A percentile compares a stretch with the other conserved stretches of the same genome.
Conservation (phyloP, 2,329 filamentous ascomycete species). For the Fusarium domesticum region DNA sequence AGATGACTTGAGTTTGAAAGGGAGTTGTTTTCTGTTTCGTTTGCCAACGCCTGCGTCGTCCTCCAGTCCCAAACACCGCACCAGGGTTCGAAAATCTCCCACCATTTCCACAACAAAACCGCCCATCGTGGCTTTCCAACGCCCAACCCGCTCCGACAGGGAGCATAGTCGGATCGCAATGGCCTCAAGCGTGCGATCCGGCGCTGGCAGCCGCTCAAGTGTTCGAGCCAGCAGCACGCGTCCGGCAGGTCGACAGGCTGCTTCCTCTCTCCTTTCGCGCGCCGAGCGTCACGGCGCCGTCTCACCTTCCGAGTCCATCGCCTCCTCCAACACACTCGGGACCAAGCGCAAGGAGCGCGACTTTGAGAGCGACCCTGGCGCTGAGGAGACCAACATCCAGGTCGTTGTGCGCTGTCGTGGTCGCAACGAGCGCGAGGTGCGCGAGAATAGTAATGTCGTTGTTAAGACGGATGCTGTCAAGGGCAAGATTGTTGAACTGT, state of each 20-base stretch:
- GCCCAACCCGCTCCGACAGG: slow-evolving; percentile 38
- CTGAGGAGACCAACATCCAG: slow-evolving; percentile 93
- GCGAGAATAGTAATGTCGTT: slow-evolving; percentile 92
- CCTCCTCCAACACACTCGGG: slow-evolving; percentile 56
- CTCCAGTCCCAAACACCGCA: not conserved
- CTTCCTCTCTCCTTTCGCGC: slow-evolving; percentile 20
- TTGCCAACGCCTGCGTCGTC: not conserved
- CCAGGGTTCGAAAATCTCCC: not conserved
- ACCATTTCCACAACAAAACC: slow-evolving; percentile 2
- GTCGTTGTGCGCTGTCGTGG: slow-evolving; percentile 94
- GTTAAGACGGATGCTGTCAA: slow-evolving; percentile 85
- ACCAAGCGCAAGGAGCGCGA: slow-evolving; percentile 86
- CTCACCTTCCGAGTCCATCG: slow-evolving; percentile 69
- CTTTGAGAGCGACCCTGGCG: slow-evolving; percentile 62
- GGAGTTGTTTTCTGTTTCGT: not conserved
- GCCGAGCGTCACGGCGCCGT: slow-evolving; percentile 43
- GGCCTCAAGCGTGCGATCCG: slow-evolving; percentile 31
- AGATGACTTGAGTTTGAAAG: not conserved
- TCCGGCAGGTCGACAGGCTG: slow-evolving; percentile 26
- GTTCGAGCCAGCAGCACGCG: slow-evolving; percentile 23
- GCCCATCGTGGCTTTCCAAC: slow-evolving; percentile 36
- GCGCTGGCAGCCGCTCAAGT: slow-evolving; percentile 24
- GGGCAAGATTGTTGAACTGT: slow-evolving; percentile 78
- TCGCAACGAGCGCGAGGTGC: slow-evolving; percentile 85
- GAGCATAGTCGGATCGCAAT: slow-evolving; percentile 36